Evolutionary conservation across 1,284 basidiomycete genomes (phyloP).

Genomic region (Ganoderma sinense): DNA sequence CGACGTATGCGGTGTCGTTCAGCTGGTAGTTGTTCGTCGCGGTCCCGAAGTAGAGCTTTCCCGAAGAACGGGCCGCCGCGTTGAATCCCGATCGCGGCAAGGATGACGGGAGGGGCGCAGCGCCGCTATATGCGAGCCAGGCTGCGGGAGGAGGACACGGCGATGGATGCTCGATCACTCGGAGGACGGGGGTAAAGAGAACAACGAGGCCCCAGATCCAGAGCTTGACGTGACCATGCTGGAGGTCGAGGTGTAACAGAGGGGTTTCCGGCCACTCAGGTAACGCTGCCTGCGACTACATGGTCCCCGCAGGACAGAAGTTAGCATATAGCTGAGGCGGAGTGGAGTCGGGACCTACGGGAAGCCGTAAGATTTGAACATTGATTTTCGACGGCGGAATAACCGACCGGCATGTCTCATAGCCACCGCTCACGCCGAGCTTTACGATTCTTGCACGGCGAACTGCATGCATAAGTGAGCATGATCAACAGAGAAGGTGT

Average conservation of each 20-base stretch:
- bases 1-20: constrained; percentile 52
- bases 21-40: constrained; percentile 65
- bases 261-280: background rate
- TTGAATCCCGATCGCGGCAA: constrained; percentile 24
- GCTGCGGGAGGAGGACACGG: background rate
- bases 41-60: constrained; percentile 67
- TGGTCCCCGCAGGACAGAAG: too few species aligned
- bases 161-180: background rate
- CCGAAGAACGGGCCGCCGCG: constrained; percentile 50
- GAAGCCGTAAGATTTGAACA: background rate
- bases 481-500: background rate
- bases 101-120: too few species aligned
- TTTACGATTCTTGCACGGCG: background rate
- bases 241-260: background rate
- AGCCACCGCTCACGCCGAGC: background rate
- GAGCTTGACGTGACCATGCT: background rate
- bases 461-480: background rate
- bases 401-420: background rate
- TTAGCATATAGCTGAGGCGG: too few species aligned
- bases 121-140: too few species aligned
- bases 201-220: background rate
- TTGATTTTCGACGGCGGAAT: background rate
- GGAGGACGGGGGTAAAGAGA: background rate
- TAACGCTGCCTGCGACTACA: background rate
- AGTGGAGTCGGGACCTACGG: background rate